Percentiles rank a stretch among this genome's conserved stretches.
These are phyloP conservation scores for Neurospora crassa DNA, from an alignment of 2,329 filamentous ascomycete genomes.

Conservation along the genomic window DNA sequence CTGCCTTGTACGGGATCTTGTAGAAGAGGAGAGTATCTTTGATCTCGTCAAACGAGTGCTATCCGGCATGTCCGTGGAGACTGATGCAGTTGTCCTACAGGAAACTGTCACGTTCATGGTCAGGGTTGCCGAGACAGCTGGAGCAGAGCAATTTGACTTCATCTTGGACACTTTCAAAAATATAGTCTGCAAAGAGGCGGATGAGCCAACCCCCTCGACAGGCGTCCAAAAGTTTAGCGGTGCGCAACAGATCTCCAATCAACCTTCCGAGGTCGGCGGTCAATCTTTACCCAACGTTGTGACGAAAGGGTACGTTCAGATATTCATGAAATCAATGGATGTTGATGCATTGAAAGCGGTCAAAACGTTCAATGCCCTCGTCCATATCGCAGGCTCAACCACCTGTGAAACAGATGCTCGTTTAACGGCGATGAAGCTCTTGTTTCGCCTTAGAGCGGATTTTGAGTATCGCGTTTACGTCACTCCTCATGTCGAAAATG, in stretches of 20 bases:
- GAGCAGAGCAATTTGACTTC: slow-evolving; percentile 48
- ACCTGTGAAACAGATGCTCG: slow-evolving; percentile 59
- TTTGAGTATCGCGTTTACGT: slow-evolving; percentile 69
- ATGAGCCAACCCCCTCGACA: slow-evolving; percentile 28
- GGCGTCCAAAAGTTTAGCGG: slow-evolving; percentile 16
- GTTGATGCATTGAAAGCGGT: slow-evolving; percentile 54
- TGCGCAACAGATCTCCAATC: slow-evolving; percentile 16
- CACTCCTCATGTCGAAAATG: slow-evolving; percentile 59
- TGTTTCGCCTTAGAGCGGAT: slow-evolving; percentile 78
- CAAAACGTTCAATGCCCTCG: slow-evolving; percentile 51
- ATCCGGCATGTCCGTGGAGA: slow-evolving; percentile 50
- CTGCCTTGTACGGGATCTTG: slow-evolving; percentile 48
- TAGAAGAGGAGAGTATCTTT: slow-evolving; percentile 46
- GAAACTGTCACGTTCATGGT: slow-evolving; percentile 56
- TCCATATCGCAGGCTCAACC: slow-evolving; percentile 52
- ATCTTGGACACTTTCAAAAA: slow-evolving; percentile 43
- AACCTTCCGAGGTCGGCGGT: slow-evolving; percentile 18
- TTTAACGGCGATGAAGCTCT: slow-evolving; percentile 63
- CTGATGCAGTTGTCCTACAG: slow-evolving; percentile 54
- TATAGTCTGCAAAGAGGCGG: slow-evolving; percentile 40
- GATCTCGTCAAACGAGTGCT: slow-evolving; percentile 54
- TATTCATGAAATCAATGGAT: slow-evolving; percentile 68
- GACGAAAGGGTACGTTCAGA: slow-evolving; percentile 58
- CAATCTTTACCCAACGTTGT: slow-evolving; percentile 61
- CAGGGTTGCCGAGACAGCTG: slow-evolving; percentile 51